These are phyloP conservation scores for Monosporascus sp. DNA, from an alignment of 2,329 filamentous ascomycete species.

Conservation along the genomic window DNA sequence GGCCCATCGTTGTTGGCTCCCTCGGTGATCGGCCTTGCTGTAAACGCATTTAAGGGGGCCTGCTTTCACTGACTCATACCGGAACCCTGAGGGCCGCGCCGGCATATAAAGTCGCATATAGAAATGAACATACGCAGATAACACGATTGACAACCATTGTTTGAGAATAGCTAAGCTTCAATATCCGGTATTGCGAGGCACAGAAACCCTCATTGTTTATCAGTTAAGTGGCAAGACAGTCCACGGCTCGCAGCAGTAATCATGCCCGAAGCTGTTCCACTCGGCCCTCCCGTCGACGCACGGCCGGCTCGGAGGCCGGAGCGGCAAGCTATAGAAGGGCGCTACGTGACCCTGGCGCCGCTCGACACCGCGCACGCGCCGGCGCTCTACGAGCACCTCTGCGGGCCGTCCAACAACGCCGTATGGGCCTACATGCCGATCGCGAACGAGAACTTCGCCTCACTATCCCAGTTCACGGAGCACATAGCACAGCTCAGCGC, in stretches of 20 bases:
- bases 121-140: too few relatives aligned
- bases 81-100: not conserved
- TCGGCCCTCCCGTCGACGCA: not conserved
- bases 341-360: slow-evolving; percentile 14
- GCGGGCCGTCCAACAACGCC: slow-evolving; percentile 15
- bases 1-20: too few relatives aligned
- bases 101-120: too few relatives aligned
- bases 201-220: too few relatives aligned
- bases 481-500: slow-evolving; percentile 9
- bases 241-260: not conserved
- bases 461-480: slow-evolving; percentile 13
- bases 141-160: too few relatives aligned
- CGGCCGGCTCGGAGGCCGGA: not conserved
- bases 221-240: too few relatives aligned
- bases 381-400: slow-evolving; percentile 16
- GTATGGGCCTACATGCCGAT: slow-evolving; percentile 22
- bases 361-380: slow-evolving; percentile 14
- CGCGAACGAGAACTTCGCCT: slow-evolving; percentile 16
- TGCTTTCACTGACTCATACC: not conserved
- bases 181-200: too few relatives aligned
- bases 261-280: not conserved
- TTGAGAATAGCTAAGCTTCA: too few relatives aligned
- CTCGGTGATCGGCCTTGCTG: too few relatives aligned
- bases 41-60: not conserved
- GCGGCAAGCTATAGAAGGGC: slow-evolving; percentile 7